Evolutionary conservation across 768 basidiomycete species (phyloP).

Genomic region (Pisolithus orientalis): DNA sequence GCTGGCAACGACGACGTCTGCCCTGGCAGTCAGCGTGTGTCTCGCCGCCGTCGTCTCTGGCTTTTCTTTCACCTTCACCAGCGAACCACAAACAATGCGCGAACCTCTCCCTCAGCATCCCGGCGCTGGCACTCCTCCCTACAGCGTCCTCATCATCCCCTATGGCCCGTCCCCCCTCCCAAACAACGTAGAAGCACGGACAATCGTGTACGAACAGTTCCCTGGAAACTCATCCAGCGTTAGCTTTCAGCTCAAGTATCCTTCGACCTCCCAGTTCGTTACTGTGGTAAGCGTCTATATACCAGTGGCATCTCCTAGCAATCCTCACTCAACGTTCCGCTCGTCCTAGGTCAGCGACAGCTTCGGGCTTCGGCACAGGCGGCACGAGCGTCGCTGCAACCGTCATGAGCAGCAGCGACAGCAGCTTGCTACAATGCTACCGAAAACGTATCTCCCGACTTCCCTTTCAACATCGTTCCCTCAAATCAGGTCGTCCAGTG

Average conservation of each 20-base stretch:
- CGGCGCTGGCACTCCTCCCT: slow-evolving; percentile 63
- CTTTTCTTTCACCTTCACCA: slow-evolving; percentile 38
- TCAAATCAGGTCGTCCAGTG: slow-evolving; percentile 64
- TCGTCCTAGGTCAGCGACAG: slow-evolving; percentile 48
- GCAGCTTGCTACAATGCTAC: slow-evolving; percentile 56
- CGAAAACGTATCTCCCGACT: slow-evolving; percentile 42
- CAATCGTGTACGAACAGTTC: slow-evolving; percentile 52
- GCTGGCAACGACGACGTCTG: neutral
- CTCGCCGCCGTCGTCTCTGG: slow-evolving; percentile 27
- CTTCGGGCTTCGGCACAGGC: slow-evolving; percentile 60
- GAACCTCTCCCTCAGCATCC: slow-evolving; percentile 53
- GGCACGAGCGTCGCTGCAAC: slow-evolving; percentile 65
- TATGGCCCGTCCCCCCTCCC: slow-evolving; percentile 56
- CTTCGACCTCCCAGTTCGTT: slow-evolving; percentile 65
- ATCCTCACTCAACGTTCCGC: neutral
- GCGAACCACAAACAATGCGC: slow-evolving; percentile 59
- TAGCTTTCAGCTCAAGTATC: slow-evolving; percentile 57
- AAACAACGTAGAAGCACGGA: slow-evolving; percentile 59
- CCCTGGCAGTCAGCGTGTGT: slow-evolving; percentile 2
- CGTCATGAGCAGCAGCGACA: slow-evolving; percentile 45
- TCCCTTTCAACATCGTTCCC: slow-evolving; percentile 57
- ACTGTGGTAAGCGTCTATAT: slow-evolving; percentile 53
- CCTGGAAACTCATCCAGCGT: slow-evolving; percentile 31
- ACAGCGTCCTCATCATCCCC: slow-evolving; percentile 60
- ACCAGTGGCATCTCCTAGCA: neutral